A percentile compares a stretch with the other conserved stretches of the same genome.
Conservation (phyloP, 441 rosid genomes). For the Gossypium gossypioides region DNA sequence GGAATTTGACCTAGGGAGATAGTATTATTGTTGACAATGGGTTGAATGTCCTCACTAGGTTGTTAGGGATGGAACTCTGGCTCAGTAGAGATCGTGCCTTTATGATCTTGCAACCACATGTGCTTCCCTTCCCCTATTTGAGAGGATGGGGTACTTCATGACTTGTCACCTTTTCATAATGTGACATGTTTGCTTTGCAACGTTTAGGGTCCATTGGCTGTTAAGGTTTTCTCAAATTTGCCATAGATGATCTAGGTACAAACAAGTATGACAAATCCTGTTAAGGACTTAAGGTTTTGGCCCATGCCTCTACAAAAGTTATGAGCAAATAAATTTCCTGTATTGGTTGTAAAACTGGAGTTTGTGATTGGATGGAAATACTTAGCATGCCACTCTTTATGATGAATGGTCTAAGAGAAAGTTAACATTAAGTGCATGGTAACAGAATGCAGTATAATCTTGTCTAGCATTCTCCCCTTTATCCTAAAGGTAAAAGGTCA, state of each 20-base stretch:
- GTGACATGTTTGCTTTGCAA: background rate
- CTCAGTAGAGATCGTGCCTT: background rate
- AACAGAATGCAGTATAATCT: background rate
- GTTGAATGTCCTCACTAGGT: background rate
- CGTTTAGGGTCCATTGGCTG: background rate
- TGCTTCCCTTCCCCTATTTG: background rate
- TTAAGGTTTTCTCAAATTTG: background rate
- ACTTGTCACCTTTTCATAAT: background rate
- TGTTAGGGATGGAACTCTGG: background rate
- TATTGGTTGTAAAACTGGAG: background rate
- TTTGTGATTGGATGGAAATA: background rate
- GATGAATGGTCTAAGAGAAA: background rate
- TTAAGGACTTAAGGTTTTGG: background rate
- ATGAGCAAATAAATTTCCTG: background rate
- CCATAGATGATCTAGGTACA: background rate
- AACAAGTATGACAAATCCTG: background rate
- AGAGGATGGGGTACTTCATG: background rate
- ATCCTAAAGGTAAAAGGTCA: constrained; percentile 3
- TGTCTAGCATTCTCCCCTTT: background rate
- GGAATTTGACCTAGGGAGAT: background rate
- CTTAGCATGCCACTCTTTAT: background rate
- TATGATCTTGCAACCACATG: background rate
- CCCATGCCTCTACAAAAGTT: background rate
- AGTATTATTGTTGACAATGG: background rate
- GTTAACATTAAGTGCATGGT: background rate